These are phyloP conservation scores for Erysimum pusillum DNA, from an alignment of 441 rosid species.

Conservation along the genomic window DNA sequence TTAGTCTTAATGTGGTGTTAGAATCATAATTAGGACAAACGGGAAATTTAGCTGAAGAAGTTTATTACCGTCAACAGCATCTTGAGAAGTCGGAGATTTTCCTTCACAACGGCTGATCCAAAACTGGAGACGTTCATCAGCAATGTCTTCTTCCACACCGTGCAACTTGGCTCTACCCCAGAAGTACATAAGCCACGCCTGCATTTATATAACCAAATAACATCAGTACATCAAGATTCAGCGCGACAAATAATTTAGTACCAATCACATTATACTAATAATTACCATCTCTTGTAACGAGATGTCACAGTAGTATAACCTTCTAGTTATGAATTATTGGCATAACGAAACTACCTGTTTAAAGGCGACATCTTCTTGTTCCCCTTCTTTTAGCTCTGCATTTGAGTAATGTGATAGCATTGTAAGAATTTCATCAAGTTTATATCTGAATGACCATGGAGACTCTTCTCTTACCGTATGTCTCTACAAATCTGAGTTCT, in stretches of 20 bases:
- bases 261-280: background rate
- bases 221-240: background rate
- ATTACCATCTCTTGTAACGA: background rate
- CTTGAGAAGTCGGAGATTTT: conserved; percentile 62
- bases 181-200: conserved; percentile 96
- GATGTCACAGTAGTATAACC: background rate
- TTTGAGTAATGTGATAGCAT: conserved; percentile 12
- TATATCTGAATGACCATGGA: conserved; percentile 5
- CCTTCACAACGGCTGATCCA: conserved; percentile 78
- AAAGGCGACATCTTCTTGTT: conserved; percentile 90
- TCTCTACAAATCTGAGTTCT: conserved; percentile 79
- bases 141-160: conserved; percentile 89
- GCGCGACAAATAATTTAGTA: background rate
- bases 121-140: conserved; percentile 83
- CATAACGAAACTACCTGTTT: conserved; percentile 71
- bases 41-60: background rate
- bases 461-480: conserved; percentile 68
- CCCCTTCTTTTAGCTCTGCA: conserved; percentile 80
- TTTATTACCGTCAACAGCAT: conserved; percentile 39
- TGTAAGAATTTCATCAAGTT: background rate
- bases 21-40: background rate
- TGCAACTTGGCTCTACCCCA: conserved; percentile 92
- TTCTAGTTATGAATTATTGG: background rate
- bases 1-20: background rate
- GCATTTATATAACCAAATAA: conserved; percentile 21